Conservation (phyloP, 108 stramenopile species). For the Nannochloropsis salina region DNA sequence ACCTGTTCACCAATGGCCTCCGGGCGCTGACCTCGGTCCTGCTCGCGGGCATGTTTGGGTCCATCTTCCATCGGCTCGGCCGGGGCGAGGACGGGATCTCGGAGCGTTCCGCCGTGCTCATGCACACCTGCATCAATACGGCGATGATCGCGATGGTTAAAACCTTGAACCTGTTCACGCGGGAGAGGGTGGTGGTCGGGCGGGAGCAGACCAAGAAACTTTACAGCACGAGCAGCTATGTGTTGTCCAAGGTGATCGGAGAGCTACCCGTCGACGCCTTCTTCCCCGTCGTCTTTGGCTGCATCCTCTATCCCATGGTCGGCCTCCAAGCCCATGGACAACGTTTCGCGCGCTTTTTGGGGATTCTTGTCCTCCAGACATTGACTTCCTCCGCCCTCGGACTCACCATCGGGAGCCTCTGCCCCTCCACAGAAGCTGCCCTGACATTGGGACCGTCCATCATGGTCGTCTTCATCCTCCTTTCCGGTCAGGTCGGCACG, state of each 20-base stretch:
- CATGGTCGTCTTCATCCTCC: constrained; percentile 78
- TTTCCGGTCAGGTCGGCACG: constrained; percentile 78
- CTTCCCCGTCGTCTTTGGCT: constrained; percentile 68
- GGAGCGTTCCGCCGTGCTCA: not conserved
- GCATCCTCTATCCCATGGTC: constrained; percentile 65
- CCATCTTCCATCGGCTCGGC: not conserved
- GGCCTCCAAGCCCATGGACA: constrained; percentile 58
- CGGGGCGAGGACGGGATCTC: not conserved
- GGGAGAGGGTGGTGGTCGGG: constrained; percentile 72
- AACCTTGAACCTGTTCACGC: constrained; percentile 59
- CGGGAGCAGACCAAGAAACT: constrained; percentile 63
- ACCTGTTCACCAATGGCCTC: not conserved
- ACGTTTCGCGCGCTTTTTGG: constrained; percentile 68
- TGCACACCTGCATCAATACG: constrained; percentile 14
- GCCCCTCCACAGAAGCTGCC: constrained; percentile 36
- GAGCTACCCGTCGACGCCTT: constrained; percentile 72
- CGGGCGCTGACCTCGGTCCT: not conserved
- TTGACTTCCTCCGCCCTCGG: constrained; percentile 55
- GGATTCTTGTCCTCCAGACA: constrained; percentile 64
- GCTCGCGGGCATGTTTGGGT: not conserved
- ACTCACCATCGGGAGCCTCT: constrained; percentile 45
- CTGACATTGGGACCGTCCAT: constrained; percentile 69
- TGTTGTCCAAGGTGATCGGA: constrained; percentile 77
- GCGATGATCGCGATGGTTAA: not conserved
- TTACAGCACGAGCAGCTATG: constrained; percentile 77